Percentiles rank a stretch among this genome's conserved stretches.
These are phyloP conservation scores for Cubamyces sp. DNA, from an alignment of 768 basidiomycete genomes.

Conservation along the genomic window DNA sequence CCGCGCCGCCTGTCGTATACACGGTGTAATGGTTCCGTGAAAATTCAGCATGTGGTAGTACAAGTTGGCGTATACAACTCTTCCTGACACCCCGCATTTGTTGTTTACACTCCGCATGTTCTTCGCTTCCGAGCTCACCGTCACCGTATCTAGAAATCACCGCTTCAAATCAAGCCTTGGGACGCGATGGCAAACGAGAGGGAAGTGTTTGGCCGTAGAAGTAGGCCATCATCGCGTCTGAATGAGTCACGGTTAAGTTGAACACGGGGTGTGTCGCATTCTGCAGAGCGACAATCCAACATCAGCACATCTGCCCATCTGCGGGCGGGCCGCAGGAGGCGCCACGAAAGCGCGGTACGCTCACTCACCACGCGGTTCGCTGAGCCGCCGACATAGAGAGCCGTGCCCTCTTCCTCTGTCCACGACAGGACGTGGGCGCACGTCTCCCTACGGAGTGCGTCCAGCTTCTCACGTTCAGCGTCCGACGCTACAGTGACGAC, in stretches of 20 bases:
- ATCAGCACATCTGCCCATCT: neutral
- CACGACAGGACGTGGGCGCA: slow-evolving; percentile 65
- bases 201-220: slow-evolving; percentile 70
- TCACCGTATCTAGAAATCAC: neutral
- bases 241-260: slow-evolving; percentile 72
- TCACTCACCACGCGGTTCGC: slow-evolving; percentile 64
- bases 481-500: slow-evolving; percentile 7
- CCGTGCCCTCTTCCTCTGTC: slow-evolving; percentile 66
- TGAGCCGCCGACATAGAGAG: slow-evolving; percentile 59
- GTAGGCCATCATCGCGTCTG: slow-evolving; percentile 67
- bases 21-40: no score
- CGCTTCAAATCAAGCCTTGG: neutral
- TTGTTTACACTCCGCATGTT: neutral
- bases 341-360: neutral
- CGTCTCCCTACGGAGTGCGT: slow-evolving; percentile 45
- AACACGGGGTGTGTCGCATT: slow-evolving; percentile 84
- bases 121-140: neutral
- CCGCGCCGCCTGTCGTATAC: neutral
- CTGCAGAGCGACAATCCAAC: slow-evolving; percentile 39
- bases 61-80: neutral
- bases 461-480: slow-evolving; percentile 31
- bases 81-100: neutral
- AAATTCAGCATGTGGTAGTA: neutral
- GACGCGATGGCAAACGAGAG: slow-evolving; percentile 25
- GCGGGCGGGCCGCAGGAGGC: no score